phyloP scores from a whole-genome alignment of 1,284 basidiomycete genomes.

The Ceratorhiza oryzae-sativae region DNA sequence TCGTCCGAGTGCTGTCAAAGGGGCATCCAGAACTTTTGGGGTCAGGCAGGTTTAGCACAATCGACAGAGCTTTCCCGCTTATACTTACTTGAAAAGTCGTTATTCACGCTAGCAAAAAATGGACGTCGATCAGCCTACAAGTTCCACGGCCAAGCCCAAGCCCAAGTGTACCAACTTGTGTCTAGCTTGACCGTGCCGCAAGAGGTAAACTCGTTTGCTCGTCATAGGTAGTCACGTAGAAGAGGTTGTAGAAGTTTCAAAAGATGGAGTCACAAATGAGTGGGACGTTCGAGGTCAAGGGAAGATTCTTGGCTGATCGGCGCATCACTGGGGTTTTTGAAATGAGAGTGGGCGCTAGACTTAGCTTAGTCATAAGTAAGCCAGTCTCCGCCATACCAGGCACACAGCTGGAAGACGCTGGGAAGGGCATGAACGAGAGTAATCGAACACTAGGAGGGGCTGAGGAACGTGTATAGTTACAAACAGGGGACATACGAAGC shows the following conservation, averaged over 20 bases:
- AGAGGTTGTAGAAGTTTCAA: background rate
- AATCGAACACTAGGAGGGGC: background rate
- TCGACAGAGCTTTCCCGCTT: background rate
- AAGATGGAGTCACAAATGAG: background rate
- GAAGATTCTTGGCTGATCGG: slow-evolving; percentile 1
- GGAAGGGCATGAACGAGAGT: background rate
- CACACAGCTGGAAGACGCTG: background rate
- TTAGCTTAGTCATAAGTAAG: background rate
- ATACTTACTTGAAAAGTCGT: slow-evolving; percentile 16
- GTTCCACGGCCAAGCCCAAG: background rate
- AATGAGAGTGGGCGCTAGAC: slow-evolving; percentile 2
- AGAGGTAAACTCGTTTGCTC: slow-evolving; percentile 23
- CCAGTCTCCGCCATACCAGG: no score
- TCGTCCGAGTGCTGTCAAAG: slow-evolving; percentile 18
- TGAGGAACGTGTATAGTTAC: background rate
- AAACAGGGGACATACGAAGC: background rate
- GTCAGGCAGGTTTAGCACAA: background rate
- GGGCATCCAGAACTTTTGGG: slow-evolving; percentile 11
- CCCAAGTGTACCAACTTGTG: slow-evolving; percentile 31
- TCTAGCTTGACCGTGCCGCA: slow-evolving; percentile 36
- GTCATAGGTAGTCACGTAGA: background rate
- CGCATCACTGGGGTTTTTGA: background rate
- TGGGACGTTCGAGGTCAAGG: background rate
- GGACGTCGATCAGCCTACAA: background rate
- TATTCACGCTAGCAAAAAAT: slow-evolving; percentile 4